These are phyloP conservation scores for Cladophialophora chaetospira DNA, from an alignment of 2,329 filamentous ascomycete genomes.

Conservation along the genomic window DNA sequence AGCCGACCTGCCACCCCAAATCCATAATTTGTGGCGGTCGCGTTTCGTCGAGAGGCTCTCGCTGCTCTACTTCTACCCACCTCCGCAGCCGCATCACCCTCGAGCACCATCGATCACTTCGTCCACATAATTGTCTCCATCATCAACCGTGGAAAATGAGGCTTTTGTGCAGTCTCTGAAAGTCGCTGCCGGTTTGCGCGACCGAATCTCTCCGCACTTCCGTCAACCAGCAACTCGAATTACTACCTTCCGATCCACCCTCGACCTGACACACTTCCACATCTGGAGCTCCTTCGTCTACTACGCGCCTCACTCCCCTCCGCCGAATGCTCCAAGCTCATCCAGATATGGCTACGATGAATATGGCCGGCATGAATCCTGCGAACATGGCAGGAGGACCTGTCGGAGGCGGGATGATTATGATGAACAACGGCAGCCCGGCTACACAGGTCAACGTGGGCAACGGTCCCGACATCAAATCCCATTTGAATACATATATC, in stretches of 20 bases:
- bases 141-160: slow-evolving; percentile 21
- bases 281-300: slow-evolving; percentile 8
- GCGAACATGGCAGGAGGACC: slow-evolving; percentile 51
- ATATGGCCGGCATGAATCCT: slow-evolving; percentile 59
- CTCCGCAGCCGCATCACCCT: slow-evolving; percentile 5
- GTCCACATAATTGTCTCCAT: slow-evolving; percentile 2
- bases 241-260: slow-evolving; percentile 16
- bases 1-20: slow-evolving; percentile 19
- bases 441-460: slow-evolving; percentile 45
- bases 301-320: slow-evolving; percentile 1
- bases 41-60: slow-evolving; percentile 25
- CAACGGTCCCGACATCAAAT: slow-evolving; percentile 38
- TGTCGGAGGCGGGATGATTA: slow-evolving; percentile 54
- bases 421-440: slow-evolving; percentile 55
- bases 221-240: slow-evolving; percentile 10
- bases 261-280: slow-evolving; percentile 20
- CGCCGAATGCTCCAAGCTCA: background rate
- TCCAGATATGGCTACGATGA: slow-evolving; percentile 44
- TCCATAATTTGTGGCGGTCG: slow-evolving; percentile 29
- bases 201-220: slow-evolving; percentile 29
- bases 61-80: slow-evolving; percentile 13
- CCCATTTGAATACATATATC: slow-evolving; percentile 64
- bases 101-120: background rate
- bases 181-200: slow-evolving; percentile 32
- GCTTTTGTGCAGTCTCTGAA: slow-evolving; percentile 22